Evolutionary conservation across 768 basidiomycete species (phyloP).

Genomic region (Boletus speciosus): DNA sequence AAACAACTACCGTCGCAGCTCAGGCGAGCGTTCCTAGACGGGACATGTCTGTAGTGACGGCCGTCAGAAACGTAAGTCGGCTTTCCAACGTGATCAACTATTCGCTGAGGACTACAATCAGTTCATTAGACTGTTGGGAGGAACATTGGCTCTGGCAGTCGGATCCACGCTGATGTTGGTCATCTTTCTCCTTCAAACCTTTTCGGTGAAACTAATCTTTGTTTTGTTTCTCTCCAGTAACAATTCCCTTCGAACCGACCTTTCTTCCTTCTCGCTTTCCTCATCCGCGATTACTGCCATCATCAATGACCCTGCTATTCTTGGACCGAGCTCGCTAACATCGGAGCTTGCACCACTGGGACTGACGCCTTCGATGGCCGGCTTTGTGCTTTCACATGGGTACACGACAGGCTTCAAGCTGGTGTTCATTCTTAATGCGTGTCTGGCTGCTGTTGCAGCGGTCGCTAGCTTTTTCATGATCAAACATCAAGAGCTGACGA

Average conservation of each 20-base stretch:
- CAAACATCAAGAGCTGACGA: conserved; percentile 55
- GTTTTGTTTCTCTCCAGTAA: conserved; percentile 29
- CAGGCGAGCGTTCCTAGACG: conserved; percentile 67
- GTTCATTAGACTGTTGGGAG: conserved; percentile 70
- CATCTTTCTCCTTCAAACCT: conserved; percentile 4
- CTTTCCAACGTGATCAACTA: background rate
- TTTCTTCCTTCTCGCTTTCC: conserved; percentile 38
- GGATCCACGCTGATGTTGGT: conserved; percentile 54
- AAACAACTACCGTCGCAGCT: conserved; percentile 66
- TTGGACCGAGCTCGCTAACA: conserved; percentile 31
- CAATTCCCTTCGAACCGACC: conserved; percentile 44
- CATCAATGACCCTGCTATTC: conserved; percentile 46
- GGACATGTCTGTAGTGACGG: conserved; percentile 78
- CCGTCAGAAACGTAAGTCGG: conserved; percentile 52
- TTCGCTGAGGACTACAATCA: conserved; percentile 20
- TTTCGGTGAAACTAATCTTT: background rate
- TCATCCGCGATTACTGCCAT: conserved; percentile 39
- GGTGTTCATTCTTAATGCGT: conserved; percentile 61
- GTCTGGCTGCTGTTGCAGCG: conserved; percentile 51
- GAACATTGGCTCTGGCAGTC: conserved; percentile 62
- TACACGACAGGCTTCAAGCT: conserved; percentile 56
- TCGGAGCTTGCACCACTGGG: conserved; percentile 32
- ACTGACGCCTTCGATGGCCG: conserved; percentile 37
- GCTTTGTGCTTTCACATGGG: conserved; percentile 43
- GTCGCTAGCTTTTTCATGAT: conserved; percentile 57